phyloP scores from a whole-genome alignment of 768 basidiomycete species.

The Clavulina sp. region DNA sequence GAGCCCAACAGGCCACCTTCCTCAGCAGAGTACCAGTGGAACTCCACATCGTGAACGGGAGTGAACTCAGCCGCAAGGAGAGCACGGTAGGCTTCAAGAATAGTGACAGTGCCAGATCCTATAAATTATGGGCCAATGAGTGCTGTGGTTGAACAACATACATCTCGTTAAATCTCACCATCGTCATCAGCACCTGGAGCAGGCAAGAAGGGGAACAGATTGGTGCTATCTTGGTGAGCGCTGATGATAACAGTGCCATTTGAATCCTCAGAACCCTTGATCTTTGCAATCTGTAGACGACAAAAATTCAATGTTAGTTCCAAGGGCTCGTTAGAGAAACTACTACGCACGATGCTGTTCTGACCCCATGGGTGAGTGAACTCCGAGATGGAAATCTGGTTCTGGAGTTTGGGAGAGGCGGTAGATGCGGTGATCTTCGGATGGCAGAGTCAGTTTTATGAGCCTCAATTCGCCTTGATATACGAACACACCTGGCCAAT shows the following conservation, averaged over 20 bases:
- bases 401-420: conserved; percentile 37
- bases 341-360: conserved; percentile 50
- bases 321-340: no score
- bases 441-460: neutral
- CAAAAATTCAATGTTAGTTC: no score
- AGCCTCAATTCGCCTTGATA: neutral
- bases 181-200: conserved; percentile 19
- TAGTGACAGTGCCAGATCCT: conserved; percentile 14
- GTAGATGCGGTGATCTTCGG: conserved; percentile 44
- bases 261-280: conserved; percentile 48
- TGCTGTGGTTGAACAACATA: neutral
- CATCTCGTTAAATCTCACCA: conserved; percentile 6
- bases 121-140: neutral
- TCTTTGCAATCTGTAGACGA: conserved; percentile 42
- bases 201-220: conserved; percentile 16
- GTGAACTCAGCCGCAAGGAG: conserved; percentile 13
- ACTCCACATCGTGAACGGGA: conserved; percentile 13
- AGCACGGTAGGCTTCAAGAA: conserved; percentile 14
- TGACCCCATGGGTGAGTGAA: conserved; percentile 76
- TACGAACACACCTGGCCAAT: conserved; percentile 35
- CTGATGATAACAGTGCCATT: conserved; percentile 47
- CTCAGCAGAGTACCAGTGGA: conserved; percentile 14
- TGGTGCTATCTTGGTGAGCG: conserved; percentile 53
- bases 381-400: conserved; percentile 46
- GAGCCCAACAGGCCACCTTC: conserved; percentile 18